Base-by-base conservation (phyloP, 31 red algal genomes). In the Endocladia muricata region DNA sequence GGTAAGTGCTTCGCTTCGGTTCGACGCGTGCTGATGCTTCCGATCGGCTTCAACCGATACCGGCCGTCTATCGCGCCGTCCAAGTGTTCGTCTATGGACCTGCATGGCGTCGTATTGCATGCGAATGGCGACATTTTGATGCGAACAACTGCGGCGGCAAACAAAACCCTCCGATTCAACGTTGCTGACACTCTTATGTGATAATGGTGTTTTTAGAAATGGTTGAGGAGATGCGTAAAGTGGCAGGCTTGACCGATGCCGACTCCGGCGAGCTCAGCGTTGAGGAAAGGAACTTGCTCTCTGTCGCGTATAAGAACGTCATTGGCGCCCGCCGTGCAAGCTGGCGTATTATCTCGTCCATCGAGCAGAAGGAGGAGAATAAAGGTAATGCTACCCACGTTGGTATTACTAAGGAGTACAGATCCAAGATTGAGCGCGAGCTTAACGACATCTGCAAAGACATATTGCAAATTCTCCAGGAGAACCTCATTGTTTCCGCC, bases 251-350 rank as follows among this genome's bases (percentile, higher is more conserved):
- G 17, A 93, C 89, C 54, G 78, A 90, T 39, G 90, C 80, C 8
- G 70, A 68, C 56, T 86, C 81, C 4, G 76, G 74, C 1, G 94
- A 97, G 74, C 59, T 97, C 11, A 73, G 41, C 43, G 91, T 97
- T 0, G 94, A 97, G 90, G 94, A 97, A 57, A 68, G 94, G 2
- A 97, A 97, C 78, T 66, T 97, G 22, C 74, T 97, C 25, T 97
- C 94, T 11, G 94, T 97, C 41, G 94, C 94, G n/a, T 97, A 93
- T 76, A 97, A 97, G 81, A 97, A 97, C 68, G 89, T 97, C 1
- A 97, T 97, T 54, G 94, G 94, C 38, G 89, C 94, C 26, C 89
- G 94, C 40, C 83, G 94, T 66, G 94, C 94, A 40, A 93, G 90
- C 70, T 97, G 94, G 94, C 85, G 94, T 42, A 97, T 97, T 40